Evolutionary conservation across 2,329 filamentous ascomycete genomes (phyloP), one percentile per base, ranked within the genome.

Genomic region (Botrytis fragariae): DNA sequence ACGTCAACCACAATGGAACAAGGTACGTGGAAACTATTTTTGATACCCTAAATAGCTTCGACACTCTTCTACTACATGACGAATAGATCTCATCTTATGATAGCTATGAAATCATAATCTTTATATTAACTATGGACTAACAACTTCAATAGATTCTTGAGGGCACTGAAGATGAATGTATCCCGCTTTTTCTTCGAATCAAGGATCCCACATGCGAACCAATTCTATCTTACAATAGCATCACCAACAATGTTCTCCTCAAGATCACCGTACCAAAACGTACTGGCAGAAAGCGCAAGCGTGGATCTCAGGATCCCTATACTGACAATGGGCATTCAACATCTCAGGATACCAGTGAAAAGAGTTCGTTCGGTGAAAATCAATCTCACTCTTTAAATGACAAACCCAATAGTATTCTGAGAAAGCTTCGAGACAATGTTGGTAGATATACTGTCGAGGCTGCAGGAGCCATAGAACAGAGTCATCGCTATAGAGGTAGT

Each of bases 181-280:
- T 88, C 37, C 91, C 91, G 2, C 83, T 97, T n/a, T 93, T 92
- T 78, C 85, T 98, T 71, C 90, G 93, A 35, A 93, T 92, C 37
- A 88, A 94, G 76, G 94, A 97, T 81, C 91, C 92, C 4, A 90
- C 93, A 79, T 90, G 92, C 78, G 91, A 92, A 77, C 93, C 93
- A 14, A 85, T 97, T 74, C 85, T 92, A 77, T 97, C 95, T 12
- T 90, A 91, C 60, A 92, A 91, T 79, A 88, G 91, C 45, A 84
- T 88, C 32, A 92, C 93, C 16, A 93, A 94, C 80, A 97, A 98
- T 79, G 84, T 98, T 32, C 86, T 98, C 32, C 86, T 99, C 71
- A 95, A 94, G 81, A 87, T 99, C 72, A 94, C 92, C 0, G 89
- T 98, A 1, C 95, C 96, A 0, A 96, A 91, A 81, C 87, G 93